Base-by-base conservation (phyloP, 2,329 filamentous ascomycete species). In the Trichoderma endophyticum region DNA sequence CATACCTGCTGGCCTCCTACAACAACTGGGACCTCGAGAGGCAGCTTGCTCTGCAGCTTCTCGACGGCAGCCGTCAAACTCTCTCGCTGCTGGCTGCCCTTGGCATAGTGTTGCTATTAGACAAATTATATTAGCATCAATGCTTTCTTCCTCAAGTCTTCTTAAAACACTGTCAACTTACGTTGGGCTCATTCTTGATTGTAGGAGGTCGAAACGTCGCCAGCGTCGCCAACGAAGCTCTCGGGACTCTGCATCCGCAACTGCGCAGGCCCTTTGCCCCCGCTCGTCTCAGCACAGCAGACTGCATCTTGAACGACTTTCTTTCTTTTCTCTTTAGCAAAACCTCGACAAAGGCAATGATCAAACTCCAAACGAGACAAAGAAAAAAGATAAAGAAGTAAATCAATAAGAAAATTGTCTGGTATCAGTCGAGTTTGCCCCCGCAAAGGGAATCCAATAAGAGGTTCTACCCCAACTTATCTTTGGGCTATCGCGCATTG, bases 181-280 rank as follows among this genome's bases (percentile, higher is more conserved):
- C 95, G 81, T 98, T 99, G n/a, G 94, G 94, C 85, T 99, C 96
- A 81, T 99, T 99, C 80, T 89, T 86, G 77, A 98, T 89, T 74
- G 90, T 90, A 64, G 96, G 96, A 66, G 95, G 89, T 85, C 93
- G 95, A 88, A 98, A 98, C 73, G 90, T 87, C 64, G 94, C 95
- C 75, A 97, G 86, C 8, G 90, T 92, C 71, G 90, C 83, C 72
- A 80, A 76, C 65, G 78, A 77, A 74, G 78, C 78, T 72, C 76
- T 75, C 77, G 81, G 78, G 60, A 78, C 75, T 60, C 74, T 73
- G 71, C 75, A 73, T 70, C 75, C 73, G 59, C 78, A 78, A 63
- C 74, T 77, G 71, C 80, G 78, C 67, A 82, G 76, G 74, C 78
- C 73, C 71, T 76, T 77, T 73, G 76, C 75, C 60, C 80, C 79